Percentiles rank a stretch among this genome's conserved stretches.
Evolutionary conservation across 208 protist species (phyloP).

Genomic region (Wallacemonas sp.): DNA sequence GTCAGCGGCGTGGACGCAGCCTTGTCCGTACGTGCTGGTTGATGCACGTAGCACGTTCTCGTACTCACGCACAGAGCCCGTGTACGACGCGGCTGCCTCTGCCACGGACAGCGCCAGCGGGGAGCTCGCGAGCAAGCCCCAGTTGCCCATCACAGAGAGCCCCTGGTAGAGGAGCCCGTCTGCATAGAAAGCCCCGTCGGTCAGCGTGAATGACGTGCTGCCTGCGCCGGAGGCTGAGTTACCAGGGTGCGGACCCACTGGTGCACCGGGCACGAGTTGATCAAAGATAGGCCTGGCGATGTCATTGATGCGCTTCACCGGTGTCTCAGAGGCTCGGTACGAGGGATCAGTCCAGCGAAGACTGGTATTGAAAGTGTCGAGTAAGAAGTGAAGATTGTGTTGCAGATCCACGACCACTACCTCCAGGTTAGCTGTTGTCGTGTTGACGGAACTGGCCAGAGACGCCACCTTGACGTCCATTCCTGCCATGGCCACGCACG

Average conservation of each 20-base stretch:
- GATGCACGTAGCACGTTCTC: conserved; percentile 19
- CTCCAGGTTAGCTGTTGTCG: conserved; percentile 33
- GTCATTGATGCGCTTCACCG: conserved; percentile 27
- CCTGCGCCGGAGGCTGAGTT: neutral
- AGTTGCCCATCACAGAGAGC: conserved; percentile 53
- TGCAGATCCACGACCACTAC: conserved; percentile 35
- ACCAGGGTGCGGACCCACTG: neutral
- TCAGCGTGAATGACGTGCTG: conserved; percentile 16
- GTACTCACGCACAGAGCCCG: conserved; percentile 28
- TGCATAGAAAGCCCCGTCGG: conserved; percentile 35
- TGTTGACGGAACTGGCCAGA: conserved; percentile 27
- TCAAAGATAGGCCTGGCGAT: conserved; percentile 26
- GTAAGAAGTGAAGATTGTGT: conserved; percentile 36
- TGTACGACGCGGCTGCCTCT: conserved; percentile 33
- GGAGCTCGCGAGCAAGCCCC: conserved; percentile 38
- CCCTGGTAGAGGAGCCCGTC: conserved; percentile 55
- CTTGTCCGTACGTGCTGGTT: conserved; percentile 10
- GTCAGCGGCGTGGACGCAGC: conserved; percentile 27
- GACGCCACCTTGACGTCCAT: conserved; percentile 35
- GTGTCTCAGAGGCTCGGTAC: conserved; percentile 26
- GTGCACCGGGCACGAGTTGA: neutral
- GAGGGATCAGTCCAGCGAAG: conserved; percentile 22
- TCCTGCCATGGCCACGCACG: conserved; percentile 23
- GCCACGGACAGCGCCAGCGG: conserved; percentile 45
- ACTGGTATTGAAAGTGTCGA: conserved; percentile 34